Base-by-base conservation (phyloP, 495 filamentous ascomycete genomes). In the Daldinia vernicosa region DNA sequence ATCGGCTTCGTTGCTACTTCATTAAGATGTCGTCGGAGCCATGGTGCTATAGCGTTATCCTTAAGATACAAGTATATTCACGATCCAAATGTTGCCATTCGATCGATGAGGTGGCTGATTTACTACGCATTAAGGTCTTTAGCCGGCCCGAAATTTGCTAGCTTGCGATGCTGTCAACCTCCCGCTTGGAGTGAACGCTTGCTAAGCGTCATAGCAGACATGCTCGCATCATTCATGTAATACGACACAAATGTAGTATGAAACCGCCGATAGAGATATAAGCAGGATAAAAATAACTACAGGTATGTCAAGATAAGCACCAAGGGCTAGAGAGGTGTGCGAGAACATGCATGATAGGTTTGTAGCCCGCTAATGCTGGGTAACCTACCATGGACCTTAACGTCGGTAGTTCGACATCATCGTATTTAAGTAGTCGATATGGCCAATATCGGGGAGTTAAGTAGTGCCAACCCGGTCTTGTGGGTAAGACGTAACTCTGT, bases 331-430 rank as follows among this genome's bases (percentile, higher is more conserved):
- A 30, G 24, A 70, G 32, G 17, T 40, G 27, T 50, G 39, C 54
- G 45, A 52, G n/a, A 12, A 17, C 35, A 65, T 59, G 53, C 37
- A 55, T 45, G 22, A 9, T 40, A 19, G 28, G 30, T 66, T 19
- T 39, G 55, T 33, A 39, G 45, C 55, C 17, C n/a, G 22, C 53
- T 43, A n/a, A 62, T 56, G 40, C 45, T 58, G 12, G 22, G 58
- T 63, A 47, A 68, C 69, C 24, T 47, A 45, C 61, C 56, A 37
- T 51, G 22, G 24, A 43, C 40, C 60, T 67, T 30, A 30, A 45
- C 60, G 32, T 37, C 70, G 70, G 70, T 69, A 73, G 66, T 73
- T 68, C 61, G 15, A 58, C 39, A 57, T 58, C 43, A 54, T 69
- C 51, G 50, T 52, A 26, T 50, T 43, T 39, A 27, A 53, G 24